A percentile compares a stretch with the other conserved stretches of the same genome.
Evolutionary conservation across 331 rosid genomes (phyloP).

Genomic region (Malus hybrid): DNA sequence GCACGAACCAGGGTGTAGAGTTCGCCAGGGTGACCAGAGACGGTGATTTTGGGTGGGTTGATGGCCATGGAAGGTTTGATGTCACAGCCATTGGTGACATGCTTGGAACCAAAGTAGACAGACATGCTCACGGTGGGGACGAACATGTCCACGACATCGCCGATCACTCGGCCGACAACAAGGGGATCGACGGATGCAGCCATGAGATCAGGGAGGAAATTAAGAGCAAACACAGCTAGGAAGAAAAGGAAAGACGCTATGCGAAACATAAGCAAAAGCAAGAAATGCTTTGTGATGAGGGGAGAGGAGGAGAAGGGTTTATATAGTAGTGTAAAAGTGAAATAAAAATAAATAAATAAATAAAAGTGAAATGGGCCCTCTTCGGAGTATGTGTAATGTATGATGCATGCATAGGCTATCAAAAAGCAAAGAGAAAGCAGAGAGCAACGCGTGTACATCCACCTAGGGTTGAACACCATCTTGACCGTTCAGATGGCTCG

Average conservation of each 20-base stretch:
- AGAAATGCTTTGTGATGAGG: neutral
- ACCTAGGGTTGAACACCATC: constrained; percentile 23
- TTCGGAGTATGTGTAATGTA: constrained; percentile 13
- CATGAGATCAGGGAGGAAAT: constrained; percentile 23
- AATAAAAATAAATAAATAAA: too few relatives aligned
- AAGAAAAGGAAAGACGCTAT: neutral
- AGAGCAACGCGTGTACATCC: constrained; percentile 37
- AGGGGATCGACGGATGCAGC: constrained; percentile 75
- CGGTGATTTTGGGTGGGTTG: constrained; percentile 55
- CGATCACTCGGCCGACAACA: constrained; percentile 82
- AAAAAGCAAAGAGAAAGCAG: constrained; percentile 8
- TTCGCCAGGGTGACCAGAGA: constrained; percentile 37
- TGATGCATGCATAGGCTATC: constrained; percentile 48
- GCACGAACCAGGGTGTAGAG: constrained; percentile 59
- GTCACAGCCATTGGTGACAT: constrained; percentile 79
- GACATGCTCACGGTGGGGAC: constrained; percentile 57
- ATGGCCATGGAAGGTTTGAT: constrained; percentile 65
- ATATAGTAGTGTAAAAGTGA: constrained; percentile 17
- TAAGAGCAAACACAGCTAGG: neutral
- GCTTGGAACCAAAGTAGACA: constrained; percentile 60
- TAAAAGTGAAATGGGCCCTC: neutral
- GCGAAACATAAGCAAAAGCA: neutral
- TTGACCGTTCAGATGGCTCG: constrained; percentile 18
- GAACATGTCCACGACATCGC: constrained; percentile 87
- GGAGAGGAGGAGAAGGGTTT: constrained; percentile 11